Conservation (phyloP, 2,329 filamentous ascomycete genomes). For the Ophiostoma perfectum region DNA sequence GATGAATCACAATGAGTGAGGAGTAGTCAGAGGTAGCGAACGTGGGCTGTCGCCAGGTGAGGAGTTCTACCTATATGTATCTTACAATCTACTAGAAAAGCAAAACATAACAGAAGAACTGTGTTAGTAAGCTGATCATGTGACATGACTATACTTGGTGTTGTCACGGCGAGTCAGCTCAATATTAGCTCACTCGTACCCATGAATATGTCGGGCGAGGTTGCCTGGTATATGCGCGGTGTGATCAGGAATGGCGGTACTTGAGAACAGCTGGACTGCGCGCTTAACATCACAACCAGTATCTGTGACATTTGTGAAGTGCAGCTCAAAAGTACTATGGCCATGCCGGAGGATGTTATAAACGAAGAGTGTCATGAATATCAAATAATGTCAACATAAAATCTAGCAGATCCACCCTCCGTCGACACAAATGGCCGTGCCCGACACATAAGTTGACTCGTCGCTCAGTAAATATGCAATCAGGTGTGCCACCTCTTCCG, state of each 20-base stretch:
- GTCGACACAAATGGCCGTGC: background rate
- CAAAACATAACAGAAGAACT: no score
- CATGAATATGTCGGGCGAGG: background rate
- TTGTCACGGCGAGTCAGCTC: background rate
- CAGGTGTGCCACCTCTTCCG: background rate
- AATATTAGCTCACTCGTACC: background rate
- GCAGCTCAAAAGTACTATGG: background rate
- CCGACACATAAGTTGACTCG: background rate
- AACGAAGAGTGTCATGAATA: background rate
- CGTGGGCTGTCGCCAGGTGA: no score
- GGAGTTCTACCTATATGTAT: no score
- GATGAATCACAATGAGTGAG: background rate
- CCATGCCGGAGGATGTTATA: background rate
- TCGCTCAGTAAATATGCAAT: background rate
- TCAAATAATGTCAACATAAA: background rate
- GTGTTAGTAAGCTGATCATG: background rate
- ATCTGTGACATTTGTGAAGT: slow-evolving; percentile 2
- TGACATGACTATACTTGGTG: background rate
- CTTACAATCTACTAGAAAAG: background rate
- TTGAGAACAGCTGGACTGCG: background rate
- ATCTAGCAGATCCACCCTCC: background rate
- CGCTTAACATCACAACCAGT: background rate
- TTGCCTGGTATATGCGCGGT: background rate
- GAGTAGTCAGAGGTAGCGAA: background rate
- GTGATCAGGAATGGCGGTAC: background rate